Percentiles rank a stretch among this genome's conserved stretches.
Evolutionary conservation across 116 monocot genomes (phyloP).

Genomic region (Thalassia testudinum): DNA sequence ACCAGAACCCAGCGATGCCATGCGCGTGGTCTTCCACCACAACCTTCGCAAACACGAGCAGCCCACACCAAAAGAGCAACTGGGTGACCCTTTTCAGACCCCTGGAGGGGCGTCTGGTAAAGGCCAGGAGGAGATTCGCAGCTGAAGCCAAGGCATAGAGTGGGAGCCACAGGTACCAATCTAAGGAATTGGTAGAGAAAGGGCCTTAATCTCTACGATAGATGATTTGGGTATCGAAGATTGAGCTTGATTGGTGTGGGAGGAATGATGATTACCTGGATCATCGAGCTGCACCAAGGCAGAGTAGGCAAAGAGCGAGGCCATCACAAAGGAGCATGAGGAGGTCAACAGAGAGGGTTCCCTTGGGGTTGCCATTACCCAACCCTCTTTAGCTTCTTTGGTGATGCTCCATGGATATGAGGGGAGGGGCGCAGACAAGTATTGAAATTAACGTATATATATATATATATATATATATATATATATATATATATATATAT

Average conservation of each 20-base stretch:
- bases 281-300: constrained; percentile 58
- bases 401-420: too few species aligned
- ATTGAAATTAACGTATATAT: too few species aligned
- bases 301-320: constrained; percentile 48
- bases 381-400: not conserved
- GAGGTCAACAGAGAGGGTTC: constrained; percentile 10
- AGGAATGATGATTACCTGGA: constrained; percentile 16
- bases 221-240: not conserved
- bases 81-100: not conserved
- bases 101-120: not conserved
- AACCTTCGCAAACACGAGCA: constrained; percentile 33
- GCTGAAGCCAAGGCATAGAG: constrained; percentile 36
- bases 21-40: constrained; percentile 9
- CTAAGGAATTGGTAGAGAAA: constrained; percentile 13
- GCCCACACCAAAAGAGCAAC: constrained; percentile 10
- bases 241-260: not conserved
- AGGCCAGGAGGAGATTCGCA: constrained; percentile 23
- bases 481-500: too few species aligned
- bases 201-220: not conserved
- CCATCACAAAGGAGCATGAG: constrained; percentile 34
- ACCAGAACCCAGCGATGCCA: constrained; percentile 27
- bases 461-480: too few species aligned
- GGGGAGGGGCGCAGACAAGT: too few species aligned
- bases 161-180: constrained; percentile 70
- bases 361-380: not conserved